These are phyloP conservation scores for Trichophyton equinum DNA, from an alignment of 2,329 filamentous ascomycete genomes.

Conservation along the genomic window DNA sequence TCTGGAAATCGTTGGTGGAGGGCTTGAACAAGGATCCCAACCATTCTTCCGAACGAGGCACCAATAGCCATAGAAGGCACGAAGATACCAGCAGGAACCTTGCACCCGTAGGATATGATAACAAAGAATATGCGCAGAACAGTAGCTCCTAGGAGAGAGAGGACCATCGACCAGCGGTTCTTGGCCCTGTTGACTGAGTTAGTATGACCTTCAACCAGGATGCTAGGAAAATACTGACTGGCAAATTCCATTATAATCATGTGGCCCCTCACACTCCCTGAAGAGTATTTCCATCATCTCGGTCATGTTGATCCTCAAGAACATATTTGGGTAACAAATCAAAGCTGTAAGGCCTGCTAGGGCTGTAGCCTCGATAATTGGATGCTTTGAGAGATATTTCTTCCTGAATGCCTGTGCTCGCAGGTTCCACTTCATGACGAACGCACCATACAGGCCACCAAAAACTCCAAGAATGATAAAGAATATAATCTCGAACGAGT, in stretches of 20 bases:
- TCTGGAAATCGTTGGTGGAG: slow-evolving; percentile 72
- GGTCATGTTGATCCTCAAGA: slow-evolving; percentile 94
- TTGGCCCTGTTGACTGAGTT: slow-evolving; percentile 35
- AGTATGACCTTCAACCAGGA: not conserved
- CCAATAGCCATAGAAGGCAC: slow-evolving; percentile 97
- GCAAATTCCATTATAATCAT: slow-evolving; percentile 84
- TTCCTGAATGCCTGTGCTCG: slow-evolving; percentile 85
- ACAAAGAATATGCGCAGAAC: slow-evolving; percentile 70
- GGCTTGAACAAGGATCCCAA: slow-evolving; percentile 89
- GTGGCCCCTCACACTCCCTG: slow-evolving; percentile 75
- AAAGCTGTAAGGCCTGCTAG: slow-evolving; percentile 74
- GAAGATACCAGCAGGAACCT: slow-evolving; percentile 95
- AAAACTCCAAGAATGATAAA: slow-evolving; percentile 87
- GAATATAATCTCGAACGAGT: slow-evolving; percentile 91
- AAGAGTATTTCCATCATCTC: slow-evolving; percentile 99
- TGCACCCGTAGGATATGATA: slow-evolving; percentile 93
- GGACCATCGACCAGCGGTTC: slow-evolving; percentile 63
- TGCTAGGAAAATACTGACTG: slow-evolving; percentile 40
- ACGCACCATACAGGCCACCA: slow-evolving; percentile 85
- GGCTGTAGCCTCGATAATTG: slow-evolving; percentile 73
- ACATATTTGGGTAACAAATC: slow-evolving; percentile 94
- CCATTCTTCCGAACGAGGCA: slow-evolving; percentile 79
- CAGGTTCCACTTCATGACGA: slow-evolving; percentile 97
- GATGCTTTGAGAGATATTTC: slow-evolving; percentile 73
- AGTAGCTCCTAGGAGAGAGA: slow-evolving; percentile 68